These are phyloP conservation scores for Talaromyces piceae DNA, from an alignment of 2,329 filamentous ascomycete species.

Conservation along the genomic window DNA sequence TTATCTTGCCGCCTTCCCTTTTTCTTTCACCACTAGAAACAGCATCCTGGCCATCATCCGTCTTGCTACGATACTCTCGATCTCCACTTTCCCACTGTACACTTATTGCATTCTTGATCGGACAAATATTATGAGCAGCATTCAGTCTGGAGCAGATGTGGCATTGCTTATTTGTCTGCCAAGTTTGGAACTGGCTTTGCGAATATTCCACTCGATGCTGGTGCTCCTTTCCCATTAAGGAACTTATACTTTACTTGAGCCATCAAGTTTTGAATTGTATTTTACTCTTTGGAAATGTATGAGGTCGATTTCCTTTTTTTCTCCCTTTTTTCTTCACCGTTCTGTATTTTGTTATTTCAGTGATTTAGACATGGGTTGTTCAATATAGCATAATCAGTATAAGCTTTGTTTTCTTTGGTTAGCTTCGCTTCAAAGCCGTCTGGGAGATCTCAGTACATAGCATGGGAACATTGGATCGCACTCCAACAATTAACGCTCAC, in stretches of 20 bases:
- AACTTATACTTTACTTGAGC: background rate
- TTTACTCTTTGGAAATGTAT: conserved; percentile 9
- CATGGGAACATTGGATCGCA: too few relatives aligned
- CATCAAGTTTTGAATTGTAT: conserved; percentile 11
- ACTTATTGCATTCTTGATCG: conserved; percentile 9
- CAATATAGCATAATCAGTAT: background rate
- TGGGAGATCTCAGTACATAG: too few relatives aligned
- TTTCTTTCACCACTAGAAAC: background rate
- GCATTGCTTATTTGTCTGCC: conserved; percentile 3
- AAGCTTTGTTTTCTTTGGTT: too few relatives aligned
- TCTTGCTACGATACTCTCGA: conserved; percentile 2
- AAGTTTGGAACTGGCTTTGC: conserved; percentile 4
- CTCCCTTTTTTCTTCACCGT: background rate
- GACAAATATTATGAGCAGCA: conserved; percentile 2
- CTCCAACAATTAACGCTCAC: too few relatives aligned
- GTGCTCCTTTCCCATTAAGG: conserved; percentile 3
- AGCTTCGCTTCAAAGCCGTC: too few relatives aligned
- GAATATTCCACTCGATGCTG: conserved; percentile 11
- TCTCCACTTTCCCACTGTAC: conserved; percentile 11
- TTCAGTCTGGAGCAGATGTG: conserved; percentile 2
- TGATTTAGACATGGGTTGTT: background rate
- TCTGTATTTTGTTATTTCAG: background rate
- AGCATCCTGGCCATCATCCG: background rate
- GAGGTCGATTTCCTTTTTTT: background rate
- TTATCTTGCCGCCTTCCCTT: background rate